Base-by-base conservation (phyloP, 1,139 yeast species). In the Blastobotrys proliferans region DNA sequence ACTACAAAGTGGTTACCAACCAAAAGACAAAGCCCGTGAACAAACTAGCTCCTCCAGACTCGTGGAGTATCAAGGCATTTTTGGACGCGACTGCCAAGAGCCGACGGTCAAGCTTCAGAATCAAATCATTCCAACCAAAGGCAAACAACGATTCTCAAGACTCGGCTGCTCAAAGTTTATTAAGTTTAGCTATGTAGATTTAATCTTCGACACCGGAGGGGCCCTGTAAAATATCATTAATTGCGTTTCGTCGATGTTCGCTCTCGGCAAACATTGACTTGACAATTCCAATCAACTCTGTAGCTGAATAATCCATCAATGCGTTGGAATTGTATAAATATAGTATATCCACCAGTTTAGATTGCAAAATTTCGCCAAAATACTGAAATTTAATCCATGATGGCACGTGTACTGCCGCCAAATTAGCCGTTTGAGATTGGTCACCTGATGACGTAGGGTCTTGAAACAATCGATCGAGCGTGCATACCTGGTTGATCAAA, bases 271-370 rank as follows among this genome's bases (percentile, higher is more conserved):
- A 88, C 40, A 86, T 65, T 33, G 80, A 67, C 34, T 64, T 57
- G n/a, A 90, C 69, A 56, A 88, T 66, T 8, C 66, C 60, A 3
- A 79, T 69, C 44, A 90, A 65, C 61, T 88, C 97, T 1, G 70
- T 67, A 0, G 94, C 78, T 6, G 76, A 67, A 47, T 85, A 74
- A 53, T 87, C 88, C 49, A 73, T 84, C 48, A 86, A 77, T 43
- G 80, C 83, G 13, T 90, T 94, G 48, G 78, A 79, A 55, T 81
- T 82, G 54, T 82, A 83, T 56, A 77, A 60, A 24, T 77, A 83
- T 72, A 82, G 73, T 38, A 88, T 87, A 34, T 79, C 83, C 27
- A 73, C 79, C 59, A 88, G 66, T 53, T 80, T 62, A 44, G 64
- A 55, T 40, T 56, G 60, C 19, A 67, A 52, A 21, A 67, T 50